Evolutionary conservation across 345 rosid genomes (phyloP).

Genomic region (Gossypium mustelinum): DNA sequence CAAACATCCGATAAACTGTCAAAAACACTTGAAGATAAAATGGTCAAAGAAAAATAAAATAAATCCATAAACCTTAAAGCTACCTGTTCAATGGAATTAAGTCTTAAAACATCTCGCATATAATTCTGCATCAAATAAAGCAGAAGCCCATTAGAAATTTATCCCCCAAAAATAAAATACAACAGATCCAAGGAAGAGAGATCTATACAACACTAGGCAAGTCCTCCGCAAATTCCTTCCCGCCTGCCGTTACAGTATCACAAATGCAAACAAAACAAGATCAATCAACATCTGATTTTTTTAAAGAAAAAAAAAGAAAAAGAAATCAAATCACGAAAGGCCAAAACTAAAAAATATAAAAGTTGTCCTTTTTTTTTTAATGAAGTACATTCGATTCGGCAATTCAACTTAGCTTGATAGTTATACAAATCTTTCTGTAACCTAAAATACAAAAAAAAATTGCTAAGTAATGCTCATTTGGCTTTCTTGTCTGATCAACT

Average conservation of each 20-base stretch:
- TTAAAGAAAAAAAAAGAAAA: neutral
- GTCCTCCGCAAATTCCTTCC: constrained; percentile 61
- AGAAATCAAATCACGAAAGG: neutral
- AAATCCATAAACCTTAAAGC: constrained; percentile 8
- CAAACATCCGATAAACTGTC: constrained; percentile 7
- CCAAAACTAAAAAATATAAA: neutral
- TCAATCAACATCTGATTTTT: constrained; percentile 14
- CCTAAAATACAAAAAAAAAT: neutral
- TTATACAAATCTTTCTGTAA: neutral
- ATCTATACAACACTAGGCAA: constrained; percentile 52
- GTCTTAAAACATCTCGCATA: constrained; percentile 42
- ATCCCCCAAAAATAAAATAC: neutral
- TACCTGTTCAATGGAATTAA: constrained; percentile 63
- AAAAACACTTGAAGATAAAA: constrained; percentile 8
- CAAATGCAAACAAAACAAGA: constrained; percentile 15
- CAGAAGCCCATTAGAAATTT: neutral
- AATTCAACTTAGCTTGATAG: neutral
- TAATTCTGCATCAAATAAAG: constrained; percentile 54
- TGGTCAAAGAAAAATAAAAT: neutral
- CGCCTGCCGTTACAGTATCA: constrained; percentile 43
- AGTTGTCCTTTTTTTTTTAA: neutral
- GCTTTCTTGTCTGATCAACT: constrained; percentile 11
- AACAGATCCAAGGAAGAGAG: constrained; percentile 13
- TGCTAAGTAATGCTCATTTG: neutral
- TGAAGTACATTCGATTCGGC: neutral